Evolutionary conservation across 768 basidiomycete species (phyloP), one percentile per base, ranked within the genome.

Genomic region (Termitomyces sp.): DNA sequence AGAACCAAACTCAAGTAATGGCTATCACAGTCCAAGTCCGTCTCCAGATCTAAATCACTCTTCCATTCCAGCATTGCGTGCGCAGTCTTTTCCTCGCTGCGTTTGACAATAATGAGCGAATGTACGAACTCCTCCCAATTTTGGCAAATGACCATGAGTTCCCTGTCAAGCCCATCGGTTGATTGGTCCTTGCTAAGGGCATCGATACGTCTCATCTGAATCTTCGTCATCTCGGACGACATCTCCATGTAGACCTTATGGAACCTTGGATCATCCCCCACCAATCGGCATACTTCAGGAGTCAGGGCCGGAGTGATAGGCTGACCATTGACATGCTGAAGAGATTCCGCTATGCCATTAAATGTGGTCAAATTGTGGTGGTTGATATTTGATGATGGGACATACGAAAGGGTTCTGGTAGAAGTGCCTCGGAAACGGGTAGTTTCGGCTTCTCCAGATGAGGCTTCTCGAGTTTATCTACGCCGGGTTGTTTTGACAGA

Each of bases 171-270:
- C 22, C 42, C 37, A 9, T 53, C 28, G 18, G 47, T 54, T 10
- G 52, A 9, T 13, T 34, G 28, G 15, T 20, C 31, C 28, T 36
- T 47, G 22, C 34, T 45, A 13, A 58, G 34, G 18, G 51, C 44
- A 18, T 54, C 51, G n/a, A 58, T 41, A 28, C 57, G 52, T 42
- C 34, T 52, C n/a, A 58, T 39, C 22, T 58, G 57, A 6, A 58
- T 24, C 31, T 41, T 36, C 16, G 39, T 18, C 36, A 54, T 34
- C 18, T 48, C 45, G 1, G 44, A 26, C 12, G 51, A 47, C 45
- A 42, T 48, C 28, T 58, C 51, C 46, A 34, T 31, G 22, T 54
- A 58, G 12, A 13, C 52, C 12, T 28, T 48, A n/a, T 49, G 57
- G 18, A 58, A 49, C 16, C 46, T 54, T 4, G 36, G 20, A 20